Evolutionary conservation across 495 filamentous ascomycete genomes (phyloP).

Genomic region (Hypomontagnella submonticulosa): DNA sequence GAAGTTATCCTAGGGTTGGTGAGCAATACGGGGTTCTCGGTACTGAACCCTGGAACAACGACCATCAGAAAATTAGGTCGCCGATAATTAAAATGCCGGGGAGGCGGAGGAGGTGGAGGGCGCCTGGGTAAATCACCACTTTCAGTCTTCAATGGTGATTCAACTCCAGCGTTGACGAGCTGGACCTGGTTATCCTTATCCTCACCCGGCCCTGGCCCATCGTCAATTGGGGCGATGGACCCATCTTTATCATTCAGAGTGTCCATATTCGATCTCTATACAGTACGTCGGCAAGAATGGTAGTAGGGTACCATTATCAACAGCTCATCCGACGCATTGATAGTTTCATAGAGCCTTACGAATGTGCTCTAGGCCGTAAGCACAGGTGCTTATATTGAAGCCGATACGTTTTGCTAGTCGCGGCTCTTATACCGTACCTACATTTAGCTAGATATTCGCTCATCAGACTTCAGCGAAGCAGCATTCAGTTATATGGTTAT

Average conservation of each 20-base stretch:
- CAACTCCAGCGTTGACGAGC: too few species aligned
- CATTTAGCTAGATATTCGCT: too few species aligned
- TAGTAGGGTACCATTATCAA: not conserved
- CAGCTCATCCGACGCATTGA: too few species aligned
- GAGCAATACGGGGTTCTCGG: conserved; percentile 1
- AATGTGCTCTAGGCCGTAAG: not conserved
- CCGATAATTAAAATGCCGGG: too few species aligned
- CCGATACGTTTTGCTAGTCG: not conserved
- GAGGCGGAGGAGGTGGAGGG: conserved; percentile 1
- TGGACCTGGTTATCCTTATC: not conserved
- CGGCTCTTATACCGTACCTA: too few species aligned
- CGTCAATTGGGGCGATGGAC: not conserved
- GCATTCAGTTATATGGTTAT: not conserved
- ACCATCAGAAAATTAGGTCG: conserved; percentile 15
- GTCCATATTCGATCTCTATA: conserved; percentile 8
- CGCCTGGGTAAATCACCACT: not conserved
- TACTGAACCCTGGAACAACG: conserved; percentile 10
- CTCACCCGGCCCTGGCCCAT: not conserved
- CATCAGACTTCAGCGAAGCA: too few species aligned
- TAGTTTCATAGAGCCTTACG: too few species aligned
- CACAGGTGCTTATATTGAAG: not conserved
- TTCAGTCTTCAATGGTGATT: too few species aligned
- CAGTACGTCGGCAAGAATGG: not conserved
- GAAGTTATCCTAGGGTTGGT: not conserved
- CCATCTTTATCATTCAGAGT: not conserved